Conservation (phyloP, 2,329 filamentous ascomycete species). For the Colletotrichum karsti region DNA sequence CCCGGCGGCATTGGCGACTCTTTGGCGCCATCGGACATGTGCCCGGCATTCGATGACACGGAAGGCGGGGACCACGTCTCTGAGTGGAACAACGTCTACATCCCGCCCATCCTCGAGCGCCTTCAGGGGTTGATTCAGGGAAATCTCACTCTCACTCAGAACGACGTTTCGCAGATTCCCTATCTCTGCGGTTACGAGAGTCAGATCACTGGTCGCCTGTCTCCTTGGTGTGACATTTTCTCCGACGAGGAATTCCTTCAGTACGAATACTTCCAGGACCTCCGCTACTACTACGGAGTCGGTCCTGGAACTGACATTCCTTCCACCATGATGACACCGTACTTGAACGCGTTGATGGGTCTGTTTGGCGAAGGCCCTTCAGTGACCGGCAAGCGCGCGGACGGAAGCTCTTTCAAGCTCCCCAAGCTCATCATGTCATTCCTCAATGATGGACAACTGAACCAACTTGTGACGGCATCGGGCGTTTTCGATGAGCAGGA, state of each 20-base stretch:
- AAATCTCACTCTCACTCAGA: constrained; percentile 60
- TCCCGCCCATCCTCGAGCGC: constrained; percentile 61
- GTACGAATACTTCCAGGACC: constrained; percentile 74
- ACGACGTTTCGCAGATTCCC: constrained; percentile 66
- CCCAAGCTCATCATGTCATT: constrained; percentile 69
- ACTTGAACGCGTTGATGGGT: constrained; percentile 61
- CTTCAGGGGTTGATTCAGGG: constrained; percentile 63
- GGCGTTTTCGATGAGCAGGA: constrained; percentile 69
- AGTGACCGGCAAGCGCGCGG: constrained; percentile 53
- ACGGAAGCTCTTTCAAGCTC: constrained; percentile 56
- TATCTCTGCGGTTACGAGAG: constrained; percentile 78
- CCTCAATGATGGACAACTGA: constrained; percentile 73
- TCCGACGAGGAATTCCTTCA: constrained; percentile 67
- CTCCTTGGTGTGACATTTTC: constrained; percentile 70
- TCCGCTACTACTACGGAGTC: constrained; percentile 73
- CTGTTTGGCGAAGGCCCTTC: constrained; percentile 62
- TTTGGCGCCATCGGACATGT: constrained; percentile 69
- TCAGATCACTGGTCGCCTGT: constrained; percentile 69
- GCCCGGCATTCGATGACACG: constrained; percentile 65
- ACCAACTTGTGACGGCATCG: constrained; percentile 65
- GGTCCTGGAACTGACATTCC: constrained; percentile 65
- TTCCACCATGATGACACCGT: constrained; percentile 68
- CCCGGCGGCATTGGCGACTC: constrained; percentile 66
- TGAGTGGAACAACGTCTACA: constrained; percentile 59
- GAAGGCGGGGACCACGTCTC: constrained; percentile 55